These are phyloP conservation scores for Nicotiana benthamiana DNA, from an alignment of 257 asterid genomes.

Conservation along the genomic window DNA sequence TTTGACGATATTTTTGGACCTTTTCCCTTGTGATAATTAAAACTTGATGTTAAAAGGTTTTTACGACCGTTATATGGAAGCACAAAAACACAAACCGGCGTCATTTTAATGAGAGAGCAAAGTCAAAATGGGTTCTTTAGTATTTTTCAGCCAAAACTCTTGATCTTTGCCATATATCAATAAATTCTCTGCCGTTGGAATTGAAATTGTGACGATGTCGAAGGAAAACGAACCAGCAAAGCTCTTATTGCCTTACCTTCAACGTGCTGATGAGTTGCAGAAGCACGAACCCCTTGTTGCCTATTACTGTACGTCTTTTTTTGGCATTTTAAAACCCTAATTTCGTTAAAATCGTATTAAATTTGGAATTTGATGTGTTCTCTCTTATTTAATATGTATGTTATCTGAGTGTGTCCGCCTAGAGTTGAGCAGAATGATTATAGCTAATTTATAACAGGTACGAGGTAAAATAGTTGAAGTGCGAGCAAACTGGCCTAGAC, in stretches of 20 bases:
- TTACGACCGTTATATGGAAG: no score
- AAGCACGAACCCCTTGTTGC: slow-evolving; percentile 47
- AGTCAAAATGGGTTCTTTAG: neutral
- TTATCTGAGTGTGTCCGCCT: neutral
- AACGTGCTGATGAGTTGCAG: slow-evolving; percentile 46
- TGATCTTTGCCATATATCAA: neutral
- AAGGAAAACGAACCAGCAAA: slow-evolving; percentile 40
- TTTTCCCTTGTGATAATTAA: no score
- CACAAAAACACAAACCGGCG: neutral
- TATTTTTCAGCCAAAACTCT: neutral
- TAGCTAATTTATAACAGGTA: neutral
- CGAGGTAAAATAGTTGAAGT: neutral
- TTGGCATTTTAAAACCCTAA: neutral
- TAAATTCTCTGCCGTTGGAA: neutral
- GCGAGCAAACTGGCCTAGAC: neutral
- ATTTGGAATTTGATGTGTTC: neutral
- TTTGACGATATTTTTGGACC: no score
- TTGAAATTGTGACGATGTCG: slow-evolving; percentile 17
- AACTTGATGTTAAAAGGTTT: no score
- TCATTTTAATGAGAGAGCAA: neutral
- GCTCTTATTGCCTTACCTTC: slow-evolving; percentile 33
- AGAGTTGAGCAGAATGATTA: neutral
- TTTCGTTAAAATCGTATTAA: neutral
- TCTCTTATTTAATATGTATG: neutral
- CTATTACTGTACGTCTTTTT: slow-evolving; percentile 27